Conservation (phyloP, 805 yeast species). For the Kazachstania viticola region DNA sequence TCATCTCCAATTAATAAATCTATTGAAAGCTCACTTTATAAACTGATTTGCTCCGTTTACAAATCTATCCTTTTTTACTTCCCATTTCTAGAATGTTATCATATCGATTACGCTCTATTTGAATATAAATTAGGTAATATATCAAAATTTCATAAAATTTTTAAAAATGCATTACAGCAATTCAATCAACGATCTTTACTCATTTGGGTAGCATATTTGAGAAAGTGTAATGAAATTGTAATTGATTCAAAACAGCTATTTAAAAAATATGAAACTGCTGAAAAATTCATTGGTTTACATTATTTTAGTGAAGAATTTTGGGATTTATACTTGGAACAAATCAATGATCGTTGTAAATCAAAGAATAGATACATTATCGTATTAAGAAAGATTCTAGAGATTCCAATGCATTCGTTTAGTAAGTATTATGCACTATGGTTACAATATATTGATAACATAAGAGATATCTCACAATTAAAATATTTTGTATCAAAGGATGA, state of each 20-base stretch:
- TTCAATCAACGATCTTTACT: conserved; percentile 23
- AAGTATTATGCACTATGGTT: conserved; percentile 24
- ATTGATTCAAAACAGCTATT: conserved; percentile 15
- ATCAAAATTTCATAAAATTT: conserved; percentile 16
- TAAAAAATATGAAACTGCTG: conserved; percentile 23
- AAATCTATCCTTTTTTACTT: conserved; percentile 20
- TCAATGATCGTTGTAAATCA: conserved; percentile 13
- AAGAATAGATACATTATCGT: conserved; percentile 16
- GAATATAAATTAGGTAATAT: conserved; percentile 25
- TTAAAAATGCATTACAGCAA: conserved; percentile 12
- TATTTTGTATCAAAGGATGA: conserved; percentile 17
- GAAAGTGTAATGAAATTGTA: conserved; percentile 20
- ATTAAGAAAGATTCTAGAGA: conserved; percentile 22
- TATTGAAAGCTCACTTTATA: conserved; percentile 10
- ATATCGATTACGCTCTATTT: conserved; percentile 25
- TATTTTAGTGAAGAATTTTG: conserved; percentile 27
- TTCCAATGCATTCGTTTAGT: conserved; percentile 23
- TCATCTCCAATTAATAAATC: conserved; percentile 21
- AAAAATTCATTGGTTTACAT: conserved; percentile 23
- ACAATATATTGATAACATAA: conserved; percentile 17
- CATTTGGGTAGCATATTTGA: conserved; percentile 24
- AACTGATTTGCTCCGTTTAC: conserved; percentile 17
- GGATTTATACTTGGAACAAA: conserved; percentile 23
- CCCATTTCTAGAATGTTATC: conserved; percentile 26
- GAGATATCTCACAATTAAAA: conserved; percentile 17